Evolutionary conservation across 495 filamentous ascomycete genomes (phyloP).

Genomic region (Hyphodiscus hymeniophilus): DNA sequence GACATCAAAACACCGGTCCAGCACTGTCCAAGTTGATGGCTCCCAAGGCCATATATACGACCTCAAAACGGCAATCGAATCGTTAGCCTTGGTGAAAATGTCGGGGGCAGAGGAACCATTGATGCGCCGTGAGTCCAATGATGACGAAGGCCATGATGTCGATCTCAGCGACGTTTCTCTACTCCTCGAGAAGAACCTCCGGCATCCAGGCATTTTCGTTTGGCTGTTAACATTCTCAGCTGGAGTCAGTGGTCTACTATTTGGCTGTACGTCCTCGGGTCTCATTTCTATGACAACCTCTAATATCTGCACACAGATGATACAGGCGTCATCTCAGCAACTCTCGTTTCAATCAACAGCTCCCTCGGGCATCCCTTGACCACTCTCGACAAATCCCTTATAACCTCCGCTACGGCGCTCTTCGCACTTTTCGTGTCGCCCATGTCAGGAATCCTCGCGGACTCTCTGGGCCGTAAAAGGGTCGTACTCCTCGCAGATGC

Average conservation of each 20-base stretch:
- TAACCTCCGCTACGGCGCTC: slow-evolving; percentile 75
- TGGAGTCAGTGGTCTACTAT: slow-evolving; percentile 77
- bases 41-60: no score
- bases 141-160: slow-evolving; percentile 5
- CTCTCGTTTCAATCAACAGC: slow-evolving; percentile 67
- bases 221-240: slow-evolving; percentile 75
- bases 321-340: slow-evolving; percentile 87
- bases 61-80: slow-evolving; percentile 4
- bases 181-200: slow-evolving; percentile 21
- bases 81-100: slow-evolving; percentile 16
- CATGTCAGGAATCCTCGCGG: slow-evolving; percentile 65
- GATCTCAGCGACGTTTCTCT: slow-evolving; percentile 20
- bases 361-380: slow-evolving; percentile 66
- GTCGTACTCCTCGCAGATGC: slow-evolving; percentile 75
- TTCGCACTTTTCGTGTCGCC: slow-evolving; percentile 75
- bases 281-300: neutral
- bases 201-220: slow-evolving; percentile 36
- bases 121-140: slow-evolving; percentile 12
- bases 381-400: slow-evolving; percentile 72
- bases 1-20: no score
- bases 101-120: slow-evolving; percentile 20
- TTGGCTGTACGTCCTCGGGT: slow-evolving; percentile 63
- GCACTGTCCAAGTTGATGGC: no score
- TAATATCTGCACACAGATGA: slow-evolving; percentile 41
- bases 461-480: slow-evolving; percentile 61